These are phyloP conservation scores for Rhodomyrtus tomentosa DNA, from an alignment of 345 rosid species.

Conservation along the genomic window DNA sequence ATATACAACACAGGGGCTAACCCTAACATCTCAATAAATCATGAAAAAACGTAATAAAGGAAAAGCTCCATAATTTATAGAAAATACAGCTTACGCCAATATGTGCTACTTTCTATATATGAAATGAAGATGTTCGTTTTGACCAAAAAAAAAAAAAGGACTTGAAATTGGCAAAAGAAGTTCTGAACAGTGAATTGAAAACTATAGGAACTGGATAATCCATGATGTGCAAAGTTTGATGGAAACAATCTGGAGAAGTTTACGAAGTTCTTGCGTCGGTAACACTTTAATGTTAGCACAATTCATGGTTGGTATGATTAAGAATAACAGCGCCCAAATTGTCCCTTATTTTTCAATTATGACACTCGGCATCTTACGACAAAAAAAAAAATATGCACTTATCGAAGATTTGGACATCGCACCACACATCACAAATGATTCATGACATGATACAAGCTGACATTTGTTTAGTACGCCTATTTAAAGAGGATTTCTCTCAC, in stretches of 20 bases:
- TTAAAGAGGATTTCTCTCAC: neutral
- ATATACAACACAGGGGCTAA: too few species aligned
- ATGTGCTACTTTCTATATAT: too few species aligned
- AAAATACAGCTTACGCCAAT: too few species aligned
- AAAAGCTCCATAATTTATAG: too few species aligned
- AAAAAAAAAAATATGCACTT: accelerated
- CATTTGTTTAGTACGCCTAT: neutral
- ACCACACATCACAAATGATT: accelerated
- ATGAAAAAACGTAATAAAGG: too few species aligned
- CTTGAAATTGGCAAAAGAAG: too few species aligned
- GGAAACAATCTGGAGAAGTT: neutral
- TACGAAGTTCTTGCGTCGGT: neutral
- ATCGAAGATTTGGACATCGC: neutral
- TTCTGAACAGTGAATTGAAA: neutral
- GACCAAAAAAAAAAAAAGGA: too few species aligned
- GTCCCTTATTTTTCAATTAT: neutral
- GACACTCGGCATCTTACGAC: neutral
- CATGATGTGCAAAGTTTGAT: neutral
- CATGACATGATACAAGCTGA: neutral
- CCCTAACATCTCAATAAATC: too few species aligned
- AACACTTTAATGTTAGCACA: too few species aligned
- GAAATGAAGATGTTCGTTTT: too few species aligned
- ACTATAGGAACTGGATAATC: neutral
- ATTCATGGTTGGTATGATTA: too few species aligned
- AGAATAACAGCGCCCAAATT: neutral